A percentile compares a stretch with the other conserved stretches of the same genome.
These are phyloP conservation scores for Phytophthora pseudosyringae DNA, from an alignment of 352 stramenopile species.

Conservation along the genomic window DNA sequence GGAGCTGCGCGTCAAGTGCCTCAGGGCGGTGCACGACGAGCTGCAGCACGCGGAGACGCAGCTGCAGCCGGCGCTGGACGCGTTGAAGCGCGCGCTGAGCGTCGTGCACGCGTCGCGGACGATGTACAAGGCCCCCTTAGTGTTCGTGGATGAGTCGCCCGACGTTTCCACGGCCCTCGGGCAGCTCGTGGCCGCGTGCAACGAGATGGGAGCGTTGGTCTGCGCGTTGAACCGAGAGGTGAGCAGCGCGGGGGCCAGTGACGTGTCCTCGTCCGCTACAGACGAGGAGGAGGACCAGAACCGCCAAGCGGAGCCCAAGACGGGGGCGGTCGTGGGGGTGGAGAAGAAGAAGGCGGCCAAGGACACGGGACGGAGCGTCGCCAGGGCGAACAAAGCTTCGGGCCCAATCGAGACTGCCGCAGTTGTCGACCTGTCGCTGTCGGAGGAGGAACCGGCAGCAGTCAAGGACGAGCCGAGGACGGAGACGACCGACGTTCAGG, in stretches of 20 bases:
- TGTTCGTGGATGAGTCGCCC: conserved; percentile 8
- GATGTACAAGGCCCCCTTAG: conserved; percentile 12
- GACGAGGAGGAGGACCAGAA: conserved; percentile 8
- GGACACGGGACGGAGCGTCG: not conserved
- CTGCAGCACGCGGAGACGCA: conserved; percentile 11
- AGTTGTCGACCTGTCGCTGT: conserved; percentile 16
- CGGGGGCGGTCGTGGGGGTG: not conserved
- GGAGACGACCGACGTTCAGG: not conserved
- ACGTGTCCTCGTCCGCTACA: conserved; percentile 13
- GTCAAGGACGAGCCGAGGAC: conserved; percentile 5
- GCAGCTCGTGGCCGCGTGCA: conserved; percentile 10
- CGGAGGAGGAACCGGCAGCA: conserved; percentile 12
- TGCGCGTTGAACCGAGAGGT: conserved; percentile 16
- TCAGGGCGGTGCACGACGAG: conserved; percentile 17
- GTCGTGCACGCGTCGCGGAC: conserved; percentile 15
- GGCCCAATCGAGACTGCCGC: not conserved
- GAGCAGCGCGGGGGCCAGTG: not conserved
- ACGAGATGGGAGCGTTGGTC: conserved; percentile 18
- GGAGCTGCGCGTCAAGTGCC: conserved; percentile 23
- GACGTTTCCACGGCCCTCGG: conserved; percentile 9
- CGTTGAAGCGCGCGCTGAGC: conserved; percentile 12
- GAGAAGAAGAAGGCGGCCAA: conserved; percentile 20
- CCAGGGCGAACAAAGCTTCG: not conserved
- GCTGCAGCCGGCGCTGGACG: conserved; percentile 8
- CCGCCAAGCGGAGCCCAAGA: conserved; percentile 4